Evolutionary conservation across 2,329 filamentous ascomycete genomes (phyloP), one percentile per base, ranked within the genome.

Genomic region (Sporothrix globosa): DNA sequence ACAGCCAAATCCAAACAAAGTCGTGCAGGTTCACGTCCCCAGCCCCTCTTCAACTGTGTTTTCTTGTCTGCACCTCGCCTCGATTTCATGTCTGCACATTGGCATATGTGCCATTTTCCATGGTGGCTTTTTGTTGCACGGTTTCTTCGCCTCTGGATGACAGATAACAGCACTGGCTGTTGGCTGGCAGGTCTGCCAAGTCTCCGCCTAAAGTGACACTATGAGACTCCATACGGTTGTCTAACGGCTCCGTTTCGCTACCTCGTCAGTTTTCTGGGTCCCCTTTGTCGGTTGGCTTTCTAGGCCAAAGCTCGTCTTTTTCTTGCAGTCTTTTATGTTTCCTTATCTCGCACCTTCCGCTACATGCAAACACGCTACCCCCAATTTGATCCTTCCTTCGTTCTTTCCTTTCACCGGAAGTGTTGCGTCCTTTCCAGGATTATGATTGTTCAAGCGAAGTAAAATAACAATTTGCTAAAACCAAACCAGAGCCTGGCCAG

Each of bases 131-230:
- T n/a, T n/a, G 17, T 13, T 11, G 13, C 24, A 6, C n/a, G 17
- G 17, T 46, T 39, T 17, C 21, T 5, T 46, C n/a, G 34, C 7
- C 7, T 6, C 13, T 63, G 30, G n/a, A n/a, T 50, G 48, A 7
- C n/a, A 46, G 58, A 30, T 63, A 46, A 63, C 58, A 63, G 56
- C 34, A 34, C 46, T n/a, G 41, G 24, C 34, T 30, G 27, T n/a
- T n/a, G n/a, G n/a, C n/a, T n/a, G n/a, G n/a, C n/a, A 17, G 19
- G 21, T 46, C 39, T 63, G 39, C 58, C 58, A 41, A n/a, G 39
- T 13, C 58, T 44, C 58, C n/a, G 39, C 39, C 27, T 44, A 46
- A 61, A 27, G n/a, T 39, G 44, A 63, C 60, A 41, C 60, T 63
- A 63, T 63, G 21, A 63, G 19, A 63, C 7, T 2, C 10, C 11